Evolutionary conservation across 2,329 filamentous ascomycete genomes (phyloP).

Genomic region (Venturia pyrina): DNA sequence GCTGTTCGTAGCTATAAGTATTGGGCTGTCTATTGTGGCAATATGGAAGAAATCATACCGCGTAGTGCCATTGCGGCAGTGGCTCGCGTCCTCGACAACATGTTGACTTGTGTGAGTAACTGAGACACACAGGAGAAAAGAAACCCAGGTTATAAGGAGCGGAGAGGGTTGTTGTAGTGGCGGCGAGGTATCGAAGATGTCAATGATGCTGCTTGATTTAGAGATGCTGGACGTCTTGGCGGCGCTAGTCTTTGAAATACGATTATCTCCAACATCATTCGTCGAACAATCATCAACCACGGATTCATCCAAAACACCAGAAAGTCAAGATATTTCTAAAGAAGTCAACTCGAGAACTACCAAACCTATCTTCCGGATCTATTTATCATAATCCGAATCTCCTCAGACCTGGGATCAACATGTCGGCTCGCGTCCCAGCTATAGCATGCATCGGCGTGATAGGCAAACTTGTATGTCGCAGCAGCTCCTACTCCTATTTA

Average conservation of each 20-base stretch:
- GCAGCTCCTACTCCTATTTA: background rate
- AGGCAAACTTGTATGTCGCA: slow-evolving; percentile 64
- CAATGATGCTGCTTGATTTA: background rate
- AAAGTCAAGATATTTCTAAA: background rate
- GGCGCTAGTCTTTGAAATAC: background rate
- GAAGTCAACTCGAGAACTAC: background rate
- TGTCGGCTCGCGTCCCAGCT: slow-evolving; percentile 49
- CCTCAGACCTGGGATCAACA: slow-evolving; percentile 15
- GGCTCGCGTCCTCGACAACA: slow-evolving; percentile 43
- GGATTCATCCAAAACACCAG: background rate
- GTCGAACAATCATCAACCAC: slow-evolving; percentile 9
- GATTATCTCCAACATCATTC: background rate
- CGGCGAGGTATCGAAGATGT: slow-evolving; percentile 19
- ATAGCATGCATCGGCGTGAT: slow-evolving; percentile 93
- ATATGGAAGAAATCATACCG: slow-evolving; percentile 31
- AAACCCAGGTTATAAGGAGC: slow-evolving; percentile 19
- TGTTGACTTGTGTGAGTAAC: slow-evolving; percentile 22
- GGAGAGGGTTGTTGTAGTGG: slow-evolving; percentile 25
- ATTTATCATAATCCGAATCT: background rate
- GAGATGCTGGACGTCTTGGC: background rate
- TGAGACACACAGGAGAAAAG: background rate
- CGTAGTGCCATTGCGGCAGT: slow-evolving; percentile 45
- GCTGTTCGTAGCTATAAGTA: slow-evolving; percentile 35
- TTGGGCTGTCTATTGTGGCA: background rate
- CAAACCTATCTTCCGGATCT: background rate